Conservation (phyloP, 2,329 filamentous ascomycete genomes). For the Penicillium polonicum region DNA sequence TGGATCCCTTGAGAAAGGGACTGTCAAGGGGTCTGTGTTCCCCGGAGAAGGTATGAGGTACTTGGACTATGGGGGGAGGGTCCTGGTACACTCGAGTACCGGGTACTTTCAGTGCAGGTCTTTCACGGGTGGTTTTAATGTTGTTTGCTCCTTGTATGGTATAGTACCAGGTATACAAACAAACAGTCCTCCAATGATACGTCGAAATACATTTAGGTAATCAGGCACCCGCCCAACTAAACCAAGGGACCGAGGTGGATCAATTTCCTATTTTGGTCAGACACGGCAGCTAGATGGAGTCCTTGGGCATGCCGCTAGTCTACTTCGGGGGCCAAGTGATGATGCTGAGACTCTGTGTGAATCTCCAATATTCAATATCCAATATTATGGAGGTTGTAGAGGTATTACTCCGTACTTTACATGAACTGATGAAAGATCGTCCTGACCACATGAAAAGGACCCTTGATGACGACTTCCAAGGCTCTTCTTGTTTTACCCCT, state of each 20-base stretch:
- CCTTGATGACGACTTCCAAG: slow-evolving; percentile 5
- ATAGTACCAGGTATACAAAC: not conserved
- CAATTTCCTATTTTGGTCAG: slow-evolving; percentile 14
- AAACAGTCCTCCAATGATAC: slow-evolving; percentile 8
- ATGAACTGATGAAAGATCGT: not conserved
- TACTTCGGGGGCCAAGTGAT: not conserved
- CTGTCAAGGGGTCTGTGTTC: slow-evolving; percentile 19
- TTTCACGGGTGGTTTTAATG: not conserved
- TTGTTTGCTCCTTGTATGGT: slow-evolving; percentile 13
- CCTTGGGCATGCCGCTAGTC: slow-evolving; percentile 3
- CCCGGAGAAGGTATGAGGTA: slow-evolving; percentile 14
- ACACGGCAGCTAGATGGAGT: slow-evolving; percentile 14
- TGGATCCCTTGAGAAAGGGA: slow-evolving; percentile 15
- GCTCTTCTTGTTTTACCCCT: not conserved
- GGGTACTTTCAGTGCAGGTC: slow-evolving; percentile 1
- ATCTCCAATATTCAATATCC: not conserved
- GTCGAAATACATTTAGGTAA: slow-evolving; percentile 6
- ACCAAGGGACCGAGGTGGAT: slow-evolving; percentile 16
- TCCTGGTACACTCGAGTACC: not conserved
- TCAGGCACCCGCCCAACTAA: slow-evolving; percentile 18
- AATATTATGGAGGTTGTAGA: not conserved
- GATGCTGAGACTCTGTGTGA: slow-evolving; percentile 7
- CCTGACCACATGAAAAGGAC: slow-evolving; percentile 5
- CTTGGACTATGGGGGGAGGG: not conserved
- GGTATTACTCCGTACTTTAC: not conserved